Evolutionary conservation across 768 basidiomycete species (phyloP).

Genomic region (Lentinula sp.): DNA sequence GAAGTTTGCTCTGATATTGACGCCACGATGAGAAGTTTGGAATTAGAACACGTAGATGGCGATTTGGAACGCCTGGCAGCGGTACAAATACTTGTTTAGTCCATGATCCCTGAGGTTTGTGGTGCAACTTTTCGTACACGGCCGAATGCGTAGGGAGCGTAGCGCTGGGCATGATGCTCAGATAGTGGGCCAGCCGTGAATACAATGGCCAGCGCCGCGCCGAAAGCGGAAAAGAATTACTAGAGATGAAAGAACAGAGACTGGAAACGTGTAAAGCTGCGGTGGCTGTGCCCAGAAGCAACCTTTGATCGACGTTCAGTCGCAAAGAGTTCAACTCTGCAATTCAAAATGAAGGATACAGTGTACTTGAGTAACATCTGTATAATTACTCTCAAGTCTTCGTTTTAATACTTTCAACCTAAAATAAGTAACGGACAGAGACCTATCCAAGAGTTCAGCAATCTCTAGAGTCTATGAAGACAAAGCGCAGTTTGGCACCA

Average conservation of each 20-base stretch:
- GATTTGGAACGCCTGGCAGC: slow-evolving; percentile 28
- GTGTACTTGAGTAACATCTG: no score
- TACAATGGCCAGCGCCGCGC: slow-evolving; percentile 4
- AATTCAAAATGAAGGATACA: no score
- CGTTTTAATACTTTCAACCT: no score
- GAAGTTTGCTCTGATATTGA: slow-evolving; percentile 12
- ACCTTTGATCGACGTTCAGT: not conserved
- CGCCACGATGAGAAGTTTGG: slow-evolving; percentile 19
- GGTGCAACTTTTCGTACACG: slow-evolving; percentile 5
- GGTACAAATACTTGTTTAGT: slow-evolving; percentile 33
- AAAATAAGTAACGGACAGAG: no score
- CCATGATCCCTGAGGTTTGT: slow-evolving; percentile 19
- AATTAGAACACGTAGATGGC: slow-evolving; percentile 31
- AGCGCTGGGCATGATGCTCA: slow-evolving; percentile 4
- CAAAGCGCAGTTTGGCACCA: no score
- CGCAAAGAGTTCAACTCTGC: no score
- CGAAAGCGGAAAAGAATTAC: not conserved
- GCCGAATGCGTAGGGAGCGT: slow-evolving; percentile 7
- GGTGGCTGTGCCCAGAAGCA: not conserved
- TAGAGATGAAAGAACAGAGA: slow-evolving; percentile 3
- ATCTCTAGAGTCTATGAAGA: no score
- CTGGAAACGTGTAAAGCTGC: not conserved
- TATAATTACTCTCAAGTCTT: no score
- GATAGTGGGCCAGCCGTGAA: slow-evolving; percentile 5
- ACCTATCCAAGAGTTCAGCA: no score